These are phyloP conservation scores for Apiotrichum laibachii DNA, from an alignment of 1,284 basidiomycete genomes.

Conservation along the genomic window DNA sequence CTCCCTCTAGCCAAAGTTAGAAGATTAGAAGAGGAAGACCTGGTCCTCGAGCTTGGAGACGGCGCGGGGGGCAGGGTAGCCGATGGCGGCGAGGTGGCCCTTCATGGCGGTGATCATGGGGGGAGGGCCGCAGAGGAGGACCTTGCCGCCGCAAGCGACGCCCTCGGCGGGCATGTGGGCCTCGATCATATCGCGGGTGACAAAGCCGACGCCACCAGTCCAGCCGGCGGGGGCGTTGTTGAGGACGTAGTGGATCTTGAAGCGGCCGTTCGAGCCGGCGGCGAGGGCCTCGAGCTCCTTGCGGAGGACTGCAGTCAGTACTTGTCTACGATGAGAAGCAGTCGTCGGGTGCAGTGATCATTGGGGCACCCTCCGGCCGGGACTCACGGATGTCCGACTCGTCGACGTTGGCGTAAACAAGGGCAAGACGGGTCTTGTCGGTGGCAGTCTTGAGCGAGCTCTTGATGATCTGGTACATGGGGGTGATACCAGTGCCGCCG, in stretches of 20 bases:
- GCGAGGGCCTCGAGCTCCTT: slow-evolving; percentile 73
- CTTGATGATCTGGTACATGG: slow-evolving; percentile 93
- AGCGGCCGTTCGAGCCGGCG: slow-evolving; percentile 58
- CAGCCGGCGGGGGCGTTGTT: slow-evolving; percentile 88
- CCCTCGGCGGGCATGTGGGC: slow-evolving; percentile 57
- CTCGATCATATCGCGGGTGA: slow-evolving; percentile 90
- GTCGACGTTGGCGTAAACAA: slow-evolving; percentile 98
- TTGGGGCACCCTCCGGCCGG: neutral
- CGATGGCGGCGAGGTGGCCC: slow-evolving; percentile 84
- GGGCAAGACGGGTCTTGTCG: slow-evolving; percentile 76
- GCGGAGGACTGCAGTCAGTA: slow-evolving; percentile 62
- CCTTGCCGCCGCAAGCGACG: slow-evolving; percentile 64
- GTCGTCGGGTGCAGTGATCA: no score
- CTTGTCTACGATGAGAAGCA: no score
- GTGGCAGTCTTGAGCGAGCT: slow-evolving; percentile 79
- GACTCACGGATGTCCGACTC: slow-evolving; percentile 67
- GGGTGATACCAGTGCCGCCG: slow-evolving; percentile 89
- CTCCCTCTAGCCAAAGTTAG: no score
- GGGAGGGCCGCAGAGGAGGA: slow-evolving; percentile 88
- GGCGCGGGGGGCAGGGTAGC: slow-evolving; percentile 81
- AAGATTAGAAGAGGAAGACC: slow-evolving; percentile 57
- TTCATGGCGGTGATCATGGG: slow-evolving; percentile 98
- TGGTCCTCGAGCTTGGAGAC: slow-evolving; percentile 90
- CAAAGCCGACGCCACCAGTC: slow-evolving; percentile 87
- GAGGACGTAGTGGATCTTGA: slow-evolving; percentile 77